Percentiles rank a stretch among this genome's conserved stretches.
These are phyloP conservation scores for Syzygium jambos DNA, from an alignment of 345 rosid genomes.

Conservation along the genomic window DNA sequence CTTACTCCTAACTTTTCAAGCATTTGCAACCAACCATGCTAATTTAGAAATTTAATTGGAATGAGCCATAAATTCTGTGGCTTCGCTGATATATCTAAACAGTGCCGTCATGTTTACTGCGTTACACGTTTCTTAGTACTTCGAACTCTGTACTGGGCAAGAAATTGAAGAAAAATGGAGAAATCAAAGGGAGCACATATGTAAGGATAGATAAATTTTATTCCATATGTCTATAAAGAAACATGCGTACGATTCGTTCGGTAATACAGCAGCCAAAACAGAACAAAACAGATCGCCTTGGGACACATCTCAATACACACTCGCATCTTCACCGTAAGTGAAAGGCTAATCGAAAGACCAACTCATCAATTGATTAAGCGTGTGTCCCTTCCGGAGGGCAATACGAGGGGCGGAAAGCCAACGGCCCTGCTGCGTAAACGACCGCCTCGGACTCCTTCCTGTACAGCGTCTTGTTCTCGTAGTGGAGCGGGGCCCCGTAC, in stretches of 20 bases:
- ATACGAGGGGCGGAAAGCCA: slow-evolving; percentile 72
- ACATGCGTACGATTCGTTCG: neutral
- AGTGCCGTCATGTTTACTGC: neutral
- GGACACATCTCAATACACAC: neutral
- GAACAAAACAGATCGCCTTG: neutral
- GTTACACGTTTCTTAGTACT: neutral
- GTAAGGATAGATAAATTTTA: neutral
- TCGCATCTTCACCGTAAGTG: neutral
- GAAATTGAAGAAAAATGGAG: neutral
- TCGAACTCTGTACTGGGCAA: neutral
- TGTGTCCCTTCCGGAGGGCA: slow-evolving; percentile 26
- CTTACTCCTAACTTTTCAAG: slow-evolving; percentile 6
- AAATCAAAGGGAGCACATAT: neutral
- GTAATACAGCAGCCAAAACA: neutral
- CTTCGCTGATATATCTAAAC: neutral
- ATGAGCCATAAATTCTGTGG: neutral
- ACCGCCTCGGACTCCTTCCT: slow-evolving; percentile 40
- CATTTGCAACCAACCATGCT: neutral
- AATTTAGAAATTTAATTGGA: neutral
- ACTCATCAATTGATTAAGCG: neutral
- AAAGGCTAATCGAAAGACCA: neutral
- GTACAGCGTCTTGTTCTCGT: slow-evolving; percentile 38
- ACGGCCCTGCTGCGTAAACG: slow-evolving; percentile 70
- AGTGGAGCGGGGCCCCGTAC: slow-evolving; percentile 53
- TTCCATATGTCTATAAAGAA: neutral